Conservation (phyloP, 768 basidiomycete genomes). For the Epithele typhae region DNA sequence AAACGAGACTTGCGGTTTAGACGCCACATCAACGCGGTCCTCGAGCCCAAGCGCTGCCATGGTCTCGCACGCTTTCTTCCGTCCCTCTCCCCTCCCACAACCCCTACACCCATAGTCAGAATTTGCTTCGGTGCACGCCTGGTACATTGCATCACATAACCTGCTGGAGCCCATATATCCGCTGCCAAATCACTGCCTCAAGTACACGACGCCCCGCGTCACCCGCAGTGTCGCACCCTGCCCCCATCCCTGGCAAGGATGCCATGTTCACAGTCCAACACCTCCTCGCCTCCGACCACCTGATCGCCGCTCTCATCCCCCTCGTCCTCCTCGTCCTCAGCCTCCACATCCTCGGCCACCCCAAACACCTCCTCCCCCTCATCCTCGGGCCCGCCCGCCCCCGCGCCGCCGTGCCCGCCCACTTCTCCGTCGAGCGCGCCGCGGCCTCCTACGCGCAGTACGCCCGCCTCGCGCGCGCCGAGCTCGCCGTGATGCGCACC, state of each 20-base stretch:
- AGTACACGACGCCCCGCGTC: neutral
- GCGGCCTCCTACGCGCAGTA: conserved; percentile 43
- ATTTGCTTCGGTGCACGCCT: too few relatives aligned
- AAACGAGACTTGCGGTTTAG: too few relatives aligned
- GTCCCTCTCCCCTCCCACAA: too few relatives aligned
- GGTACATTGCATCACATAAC: too few relatives aligned
- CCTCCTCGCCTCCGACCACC: conserved; percentile 15
- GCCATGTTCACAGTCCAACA: conserved; percentile 6
- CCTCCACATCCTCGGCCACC: conserved; percentile 9
- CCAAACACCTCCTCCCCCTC: conserved; percentile 12
- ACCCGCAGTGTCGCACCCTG: too few relatives aligned
- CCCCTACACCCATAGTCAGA: too few relatives aligned
- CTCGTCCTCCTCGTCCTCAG: conserved; percentile 17
- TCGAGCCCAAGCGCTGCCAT: too few relatives aligned
- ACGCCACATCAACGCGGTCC: too few relatives aligned
- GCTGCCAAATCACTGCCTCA: neutral
- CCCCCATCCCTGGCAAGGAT: too few relatives aligned
- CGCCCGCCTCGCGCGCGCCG: conserved; percentile 34
- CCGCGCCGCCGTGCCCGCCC: conserved; percentile 13
- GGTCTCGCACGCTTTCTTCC: too few relatives aligned
- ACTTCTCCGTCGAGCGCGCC: conserved; percentile 45
- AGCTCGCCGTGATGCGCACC: conserved; percentile 36
- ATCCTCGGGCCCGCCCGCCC: conserved; percentile 8
- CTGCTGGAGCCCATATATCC: too few relatives aligned
- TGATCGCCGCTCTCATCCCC: conserved; percentile 18